Evolutionary conservation across 352 stramenopile species (phyloP).

Genomic region (Phytophthora boehmeriae): DNA sequence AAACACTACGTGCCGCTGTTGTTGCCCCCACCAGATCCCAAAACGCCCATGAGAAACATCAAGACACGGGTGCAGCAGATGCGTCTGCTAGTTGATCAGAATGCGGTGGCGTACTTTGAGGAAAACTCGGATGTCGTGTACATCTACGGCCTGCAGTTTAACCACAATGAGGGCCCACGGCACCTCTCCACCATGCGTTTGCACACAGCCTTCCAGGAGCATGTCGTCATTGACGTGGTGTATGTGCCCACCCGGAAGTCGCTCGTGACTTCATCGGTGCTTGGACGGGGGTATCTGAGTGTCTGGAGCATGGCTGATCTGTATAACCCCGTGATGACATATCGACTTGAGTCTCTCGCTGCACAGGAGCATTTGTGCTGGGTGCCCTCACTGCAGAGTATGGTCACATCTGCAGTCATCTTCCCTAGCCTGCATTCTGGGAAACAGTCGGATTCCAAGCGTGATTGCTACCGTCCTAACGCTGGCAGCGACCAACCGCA

Average conservation of each 20-base stretch:
- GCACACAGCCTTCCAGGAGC: conserved; percentile 80
- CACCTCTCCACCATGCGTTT: conserved; percentile 70
- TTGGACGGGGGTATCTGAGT: conserved; percentile 55
- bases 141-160: conserved; percentile 67
- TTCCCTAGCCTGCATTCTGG: conserved; percentile 38
- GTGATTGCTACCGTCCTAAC: conserved; percentile 42
- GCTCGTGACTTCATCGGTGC: conserved; percentile 66
- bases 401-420: conserved; percentile 56
- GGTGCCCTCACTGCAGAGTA: conserved; percentile 54
- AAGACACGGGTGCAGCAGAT: conserved; percentile 60
- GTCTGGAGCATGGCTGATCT: conserved; percentile 62
- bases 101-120: conserved; percentile 77
- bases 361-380: conserved; percentile 67
- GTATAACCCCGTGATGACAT: conserved; percentile 62
- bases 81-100: conserved; percentile 47
- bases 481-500: conserved; percentile 27
- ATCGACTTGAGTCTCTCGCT: conserved; percentile 58
- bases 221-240: conserved; percentile 60
- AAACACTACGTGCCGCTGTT: conserved; percentile 49
- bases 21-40: conserved; percentile 45
- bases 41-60: conserved; percentile 57
- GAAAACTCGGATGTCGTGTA: conserved; percentile 68
- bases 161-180: conserved; percentile 62
- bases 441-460: conserved; percentile 14
- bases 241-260: conserved; percentile 52